Base-by-base conservation (phyloP, 768 basidiomycete genomes). In the button mushroom (Agaricus bisporus) region DNA sequence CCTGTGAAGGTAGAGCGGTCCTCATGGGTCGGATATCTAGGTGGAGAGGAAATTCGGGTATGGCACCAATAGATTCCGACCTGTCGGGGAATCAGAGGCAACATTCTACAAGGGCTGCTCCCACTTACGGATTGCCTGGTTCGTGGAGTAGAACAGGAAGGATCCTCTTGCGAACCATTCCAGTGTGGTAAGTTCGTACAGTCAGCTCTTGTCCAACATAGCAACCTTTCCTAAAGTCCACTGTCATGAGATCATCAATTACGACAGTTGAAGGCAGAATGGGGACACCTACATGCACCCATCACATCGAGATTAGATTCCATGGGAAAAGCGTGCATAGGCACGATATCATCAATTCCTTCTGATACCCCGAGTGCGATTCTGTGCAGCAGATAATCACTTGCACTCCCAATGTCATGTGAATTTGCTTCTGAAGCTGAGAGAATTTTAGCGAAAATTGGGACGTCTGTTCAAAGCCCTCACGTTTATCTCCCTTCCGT, bases 201-300 rank as follows among this genome's bases (percentile, higher is more conserved):
- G 95, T 98, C 38, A 98, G 75, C 63, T 98, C 97, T 74, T 99
- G 97, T 8, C 97, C 97, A 5, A 98, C 86, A 64, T 98, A 98
- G 65, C 97, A 99, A 2, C 97, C 97, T 71, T 99, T 99, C 53
- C 91, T 76, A 67, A 97, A 98, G 69, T 98, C 93, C 65, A 98
- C 95, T 76, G 41, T 48, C 39, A 49, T 58, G 22, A 57, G 26
- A 28, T 54, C 39, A 28, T 54, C 37, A 56, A 50, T 42, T 52
- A 35, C 54, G 26, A 54, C 60, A 10, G 36, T 59, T 51, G 17
- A 11, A 49, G 20, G 43, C 32, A 20, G n/a, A 3, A 22, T 41
- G 28, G 11, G 49, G n/a, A 37, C 25, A 76, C 88, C 69, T 62
- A 97, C 95, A 72, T 63, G 83, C 95, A 47, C 94, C 93, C 89